These are phyloP conservation scores for Cladosporium colombiae DNA, from an alignment of 2,329 filamentous ascomycete genomes.

Conservation along the genomic window DNA sequence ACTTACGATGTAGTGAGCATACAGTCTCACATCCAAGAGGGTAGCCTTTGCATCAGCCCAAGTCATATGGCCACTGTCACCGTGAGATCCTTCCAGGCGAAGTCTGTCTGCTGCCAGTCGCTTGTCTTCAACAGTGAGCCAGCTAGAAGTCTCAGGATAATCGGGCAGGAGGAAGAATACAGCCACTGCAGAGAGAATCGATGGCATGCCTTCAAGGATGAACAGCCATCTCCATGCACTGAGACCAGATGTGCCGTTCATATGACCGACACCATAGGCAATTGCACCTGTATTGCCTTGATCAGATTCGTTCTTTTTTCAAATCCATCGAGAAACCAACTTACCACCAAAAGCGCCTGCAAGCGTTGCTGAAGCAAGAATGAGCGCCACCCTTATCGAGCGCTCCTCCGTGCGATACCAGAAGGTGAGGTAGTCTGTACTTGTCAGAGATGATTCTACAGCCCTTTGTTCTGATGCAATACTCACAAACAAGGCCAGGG, in stretches of 20 bases:
- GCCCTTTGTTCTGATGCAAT: neutral
- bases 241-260: constrained; percentile 57
- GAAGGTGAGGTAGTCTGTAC: constrained; percentile 29
- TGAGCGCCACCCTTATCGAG: constrained; percentile 34
- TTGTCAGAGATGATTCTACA: neutral
- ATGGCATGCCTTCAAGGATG: constrained; percentile 55
- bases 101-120: constrained; percentile 45
- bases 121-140: constrained; percentile 44
- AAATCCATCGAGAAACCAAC: neutral
- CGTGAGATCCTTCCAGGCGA: constrained; percentile 45
- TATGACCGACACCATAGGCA: constrained; percentile 53
- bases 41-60: constrained; percentile 51
- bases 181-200: constrained; percentile 54
- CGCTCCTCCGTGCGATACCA: constrained; percentile 38
- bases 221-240: constrained; percentile 71
- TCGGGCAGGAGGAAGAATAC: constrained; percentile 58
- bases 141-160: constrained; percentile 53
- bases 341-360: constrained; percentile 38
- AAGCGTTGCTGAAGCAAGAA: constrained; percentile 36
- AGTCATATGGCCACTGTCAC: constrained; percentile 46
- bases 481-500: constrained; percentile 46
- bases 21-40: constrained; percentile 53
- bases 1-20: constrained; percentile 54
- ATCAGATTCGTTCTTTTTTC: neutral
- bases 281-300: constrained; percentile 25